These are phyloP conservation scores for Backusella westeae DNA, from an alignment of 192 early-diverging fungal genomes.

Conservation along the genomic window DNA sequence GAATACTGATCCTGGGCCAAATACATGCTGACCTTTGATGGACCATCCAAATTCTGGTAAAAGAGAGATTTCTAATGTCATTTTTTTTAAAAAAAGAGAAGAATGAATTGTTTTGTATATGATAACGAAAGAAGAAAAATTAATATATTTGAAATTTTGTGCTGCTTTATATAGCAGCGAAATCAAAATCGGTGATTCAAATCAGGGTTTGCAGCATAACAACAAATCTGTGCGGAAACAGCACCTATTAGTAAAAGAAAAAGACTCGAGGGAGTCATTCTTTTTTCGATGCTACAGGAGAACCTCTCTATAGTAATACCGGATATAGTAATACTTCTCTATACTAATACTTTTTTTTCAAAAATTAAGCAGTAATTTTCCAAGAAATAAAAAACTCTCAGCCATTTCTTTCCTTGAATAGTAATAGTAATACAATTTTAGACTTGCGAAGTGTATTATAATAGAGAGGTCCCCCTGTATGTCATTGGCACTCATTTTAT, in stretches of 20 bases:
- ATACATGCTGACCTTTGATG: not conserved
- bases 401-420: too few relatives aligned
- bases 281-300: not conserved
- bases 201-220: not conserved
- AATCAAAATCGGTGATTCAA: not conserved
- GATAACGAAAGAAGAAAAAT: not conserved
- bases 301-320: too few relatives aligned
- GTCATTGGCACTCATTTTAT: not conserved
- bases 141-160: not conserved
- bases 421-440: too few relatives aligned
- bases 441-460: too few relatives aligned
- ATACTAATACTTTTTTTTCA: too few relatives aligned
- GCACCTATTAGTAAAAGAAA: not conserved
- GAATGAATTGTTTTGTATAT: not conserved
- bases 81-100: conserved; percentile 1
- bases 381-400: too few relatives aligned
- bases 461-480: too few relatives aligned
- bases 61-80: not conserved
- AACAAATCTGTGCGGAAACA: not conserved
- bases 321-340: too few relatives aligned
- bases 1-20: conserved; percentile 10
- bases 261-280: not conserved
- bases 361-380: too few relatives aligned
- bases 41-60: conserved; percentile 10
- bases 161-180: not conserved